These are phyloP conservation scores for Aspergillus ruber DNA, from an alignment of 2,329 filamentous ascomycete species.

Conservation along the genomic window DNA sequence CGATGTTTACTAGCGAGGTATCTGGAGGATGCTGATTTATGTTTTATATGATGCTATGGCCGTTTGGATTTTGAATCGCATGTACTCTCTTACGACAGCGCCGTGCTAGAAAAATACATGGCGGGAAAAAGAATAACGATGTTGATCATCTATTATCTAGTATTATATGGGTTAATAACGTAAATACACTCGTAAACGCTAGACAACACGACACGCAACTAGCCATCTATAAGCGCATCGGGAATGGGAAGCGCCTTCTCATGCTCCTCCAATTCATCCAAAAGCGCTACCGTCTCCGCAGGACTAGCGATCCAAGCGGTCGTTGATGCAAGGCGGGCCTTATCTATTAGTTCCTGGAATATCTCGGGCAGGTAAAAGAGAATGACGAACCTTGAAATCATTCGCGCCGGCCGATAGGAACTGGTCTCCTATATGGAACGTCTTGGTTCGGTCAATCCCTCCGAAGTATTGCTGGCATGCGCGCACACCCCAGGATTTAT, in stretches of 20 bases:
- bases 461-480: conserved; percentile 90
- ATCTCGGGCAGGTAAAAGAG: background rate
- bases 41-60: conserved; percentile 1
- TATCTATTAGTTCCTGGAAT: background rate
- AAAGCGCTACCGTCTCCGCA: conserved; percentile 76
- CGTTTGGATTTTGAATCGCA: background rate
- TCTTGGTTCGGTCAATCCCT: conserved; percentile 66
- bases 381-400: conserved; percentile 70
- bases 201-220: background rate
- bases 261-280: conserved; percentile 71
- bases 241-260: conserved; percentile 13
- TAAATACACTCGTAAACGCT: background rate
- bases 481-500: conserved; percentile 92
- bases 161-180: background rate
- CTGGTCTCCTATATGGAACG: conserved; percentile 90
- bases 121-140: background rate
- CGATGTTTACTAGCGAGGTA: background rate
- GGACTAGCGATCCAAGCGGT: conserved; percentile 97
- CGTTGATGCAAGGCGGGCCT: conserved; percentile 78
- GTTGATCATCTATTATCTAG: background rate
- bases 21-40: background rate
- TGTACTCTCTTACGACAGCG: background rate
- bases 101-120: background rate
- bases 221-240: background rate
- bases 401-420: conserved; percentile 93